Percentiles rank a stretch among this genome's conserved stretches.
Conservation (phyloP, 2,329 filamentous ascomycete species). For the Didymella segeticola region DNA sequence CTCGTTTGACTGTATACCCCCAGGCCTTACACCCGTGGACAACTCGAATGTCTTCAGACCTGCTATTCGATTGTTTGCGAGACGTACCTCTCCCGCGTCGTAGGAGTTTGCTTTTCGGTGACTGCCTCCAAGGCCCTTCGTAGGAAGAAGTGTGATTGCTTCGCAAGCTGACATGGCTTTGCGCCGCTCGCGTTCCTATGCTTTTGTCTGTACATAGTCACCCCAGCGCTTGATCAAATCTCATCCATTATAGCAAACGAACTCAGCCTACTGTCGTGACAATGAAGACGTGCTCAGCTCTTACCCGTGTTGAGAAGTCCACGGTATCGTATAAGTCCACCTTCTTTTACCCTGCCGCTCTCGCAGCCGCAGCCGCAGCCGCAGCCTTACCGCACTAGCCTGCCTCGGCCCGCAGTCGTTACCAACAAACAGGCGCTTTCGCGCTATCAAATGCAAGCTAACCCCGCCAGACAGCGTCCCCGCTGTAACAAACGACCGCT, state of each 20-base stretch:
- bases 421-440: conserved; percentile 25
- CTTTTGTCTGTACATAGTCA: neutral
- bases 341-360: no score
- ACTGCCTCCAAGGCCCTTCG: neutral
- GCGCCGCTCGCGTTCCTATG: neutral
- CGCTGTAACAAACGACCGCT: conserved; percentile 11
- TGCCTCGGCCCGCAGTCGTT: conserved; percentile 5
- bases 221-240: neutral
- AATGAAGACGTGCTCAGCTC: no score
- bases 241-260: neutral
- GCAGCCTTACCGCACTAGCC: conserved; percentile 2
- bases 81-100: neutral
- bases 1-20: neutral
- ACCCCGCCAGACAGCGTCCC: conserved; percentile 12
- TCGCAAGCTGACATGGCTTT: neutral
- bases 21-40: no score
- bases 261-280: neutral
- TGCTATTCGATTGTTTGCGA: neutral
- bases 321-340: no score
- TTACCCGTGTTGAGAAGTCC: no score
- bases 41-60: no score
- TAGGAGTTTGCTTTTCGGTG: neutral
- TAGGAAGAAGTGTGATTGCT: neutral
- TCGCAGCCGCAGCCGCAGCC: no score
- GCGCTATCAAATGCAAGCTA: conserved; percentile 33